phyloP scores from a whole-genome alignment of 495 filamentous ascomycete species.

The Tuber brumale region DNA sequence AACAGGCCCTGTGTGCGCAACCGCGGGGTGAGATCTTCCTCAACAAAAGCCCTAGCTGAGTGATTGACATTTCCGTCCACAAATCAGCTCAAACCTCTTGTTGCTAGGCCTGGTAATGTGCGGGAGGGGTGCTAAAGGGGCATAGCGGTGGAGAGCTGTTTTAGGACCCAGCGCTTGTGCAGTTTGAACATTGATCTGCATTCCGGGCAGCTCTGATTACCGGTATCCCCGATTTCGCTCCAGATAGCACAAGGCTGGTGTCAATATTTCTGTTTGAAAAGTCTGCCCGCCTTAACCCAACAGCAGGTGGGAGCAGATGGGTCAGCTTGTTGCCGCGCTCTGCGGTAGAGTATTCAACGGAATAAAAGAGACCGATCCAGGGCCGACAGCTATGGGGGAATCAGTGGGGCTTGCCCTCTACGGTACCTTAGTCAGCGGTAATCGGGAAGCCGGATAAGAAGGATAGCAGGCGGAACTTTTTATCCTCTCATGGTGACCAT shows the following conservation, averaged over 20 bases:
- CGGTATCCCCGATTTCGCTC: not conserved
- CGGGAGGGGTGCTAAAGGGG: not conserved
- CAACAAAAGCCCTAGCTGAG: not conserved
- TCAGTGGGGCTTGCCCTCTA: not conserved
- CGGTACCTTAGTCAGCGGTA: not conserved
- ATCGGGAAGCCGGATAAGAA: not conserved
- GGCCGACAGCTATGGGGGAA: not conserved
- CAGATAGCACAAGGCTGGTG: not conserved
- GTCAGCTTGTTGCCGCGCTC: not conserved
- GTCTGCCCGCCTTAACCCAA: not conserved
- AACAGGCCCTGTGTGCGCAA: not conserved
- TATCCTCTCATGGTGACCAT: not conserved
- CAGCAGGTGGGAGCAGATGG: not conserved
- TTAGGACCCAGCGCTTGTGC: not conserved
- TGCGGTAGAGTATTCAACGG: not conserved
- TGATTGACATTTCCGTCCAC: not conserved
- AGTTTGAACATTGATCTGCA: not conserved
- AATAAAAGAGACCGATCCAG: not conserved
- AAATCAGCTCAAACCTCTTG: not conserved
- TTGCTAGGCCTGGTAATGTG: not conserved
- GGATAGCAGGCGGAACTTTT: not conserved
- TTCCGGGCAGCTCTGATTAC: not conserved
- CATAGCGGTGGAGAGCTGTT: not conserved
- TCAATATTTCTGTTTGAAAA: not conserved
- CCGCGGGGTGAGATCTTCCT: not conserved